Base-by-base conservation (phyloP, 2,329 filamentous ascomycete genomes). In the Calonectria naviculata region DNA sequence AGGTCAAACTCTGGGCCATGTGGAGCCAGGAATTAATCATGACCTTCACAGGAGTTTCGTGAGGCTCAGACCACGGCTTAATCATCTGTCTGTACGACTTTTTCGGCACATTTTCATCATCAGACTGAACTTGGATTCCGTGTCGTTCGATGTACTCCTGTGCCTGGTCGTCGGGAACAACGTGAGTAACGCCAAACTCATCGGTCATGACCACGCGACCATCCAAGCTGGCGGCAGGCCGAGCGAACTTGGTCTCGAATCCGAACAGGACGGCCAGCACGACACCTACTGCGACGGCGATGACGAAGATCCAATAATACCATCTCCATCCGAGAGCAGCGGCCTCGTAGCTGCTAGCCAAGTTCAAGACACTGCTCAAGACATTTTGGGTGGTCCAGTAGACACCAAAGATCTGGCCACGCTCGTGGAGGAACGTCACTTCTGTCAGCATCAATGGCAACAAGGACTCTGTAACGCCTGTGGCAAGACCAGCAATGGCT, bases 231-330 rank as follows among this genome's bases (percentile, higher is more conserved):
- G 38, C 58, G 6, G 60, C 66, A n/a, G 66, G 58, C 24, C 66
- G 66, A 21, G 66, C 29, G 28, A 68, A 68, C 21, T 38, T 60
- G 10, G 66, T 68, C 29, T 68, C 66, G 15, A 68, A 64, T 17
- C 46, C 66, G 7, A 68, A 58, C 2, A 68, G 19, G 28, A 64
- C 19, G 2, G 66, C 66, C 29, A 68, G 10, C 17, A 68, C 58
- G 3, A 68, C n/a, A 21, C 66, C 66, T 24, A 64, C 58, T 8
- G 58, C 58, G 46, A 68, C 47, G 10, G 60, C 36, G 60, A 68
- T 68, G 66, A 68, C 66, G 58, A 68, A 68, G 46, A 68, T 29
- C 66, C 66, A 68, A 47, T 68, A 68, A 28, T 68, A 68, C 66
- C 66, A 68, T 24, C 66, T 47, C 66, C 66, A 68, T 4, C 66